Evolutionary conservation across 139 green algal species (phyloP).

Genomic region (Closterium sp.): DNA sequence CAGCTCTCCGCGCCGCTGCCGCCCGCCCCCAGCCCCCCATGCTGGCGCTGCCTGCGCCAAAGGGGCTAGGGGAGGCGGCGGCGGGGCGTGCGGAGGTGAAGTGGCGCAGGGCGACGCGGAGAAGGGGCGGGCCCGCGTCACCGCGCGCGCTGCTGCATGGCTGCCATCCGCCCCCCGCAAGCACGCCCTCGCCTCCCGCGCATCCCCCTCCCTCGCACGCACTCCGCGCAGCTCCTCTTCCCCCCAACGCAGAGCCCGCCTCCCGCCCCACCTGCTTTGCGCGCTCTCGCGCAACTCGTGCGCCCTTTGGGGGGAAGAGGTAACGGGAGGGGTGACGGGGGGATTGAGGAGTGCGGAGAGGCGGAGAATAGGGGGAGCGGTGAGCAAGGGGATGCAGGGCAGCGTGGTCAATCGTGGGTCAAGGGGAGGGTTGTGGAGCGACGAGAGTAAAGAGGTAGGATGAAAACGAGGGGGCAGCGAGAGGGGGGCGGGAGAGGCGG

Average conservation of each 20-base stretch:
- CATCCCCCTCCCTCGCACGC: not conserved
- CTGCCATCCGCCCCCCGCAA: not conserved
- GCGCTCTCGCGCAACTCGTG: not conserved
- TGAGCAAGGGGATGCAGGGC: too few relatives aligned
- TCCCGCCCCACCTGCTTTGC: not conserved
- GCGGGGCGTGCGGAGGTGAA: not conserved
- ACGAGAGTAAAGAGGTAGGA: not conserved
- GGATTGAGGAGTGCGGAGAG: not conserved
- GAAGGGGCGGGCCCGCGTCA: not conserved
- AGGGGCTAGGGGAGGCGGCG: not conserved
- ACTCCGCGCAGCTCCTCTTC: not conserved
- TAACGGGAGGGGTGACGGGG: not conserved
- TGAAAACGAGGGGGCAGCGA: not conserved
- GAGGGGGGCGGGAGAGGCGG: not conserved
- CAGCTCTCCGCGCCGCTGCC: conserved; percentile 7
- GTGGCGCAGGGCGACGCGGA: not conserved
- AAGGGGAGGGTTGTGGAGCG: too few relatives aligned
- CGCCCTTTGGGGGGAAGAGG: not conserved
- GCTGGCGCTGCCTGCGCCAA: not conserved
- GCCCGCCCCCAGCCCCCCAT: not conserved
- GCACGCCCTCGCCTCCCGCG: not conserved
- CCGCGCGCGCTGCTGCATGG: not conserved
- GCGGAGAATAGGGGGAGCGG: not conserved
- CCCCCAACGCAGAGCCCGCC: not conserved
- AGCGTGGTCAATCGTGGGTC: too few relatives aligned